phyloP scores from a whole-genome alignment of 1,284 basidiomycete genomes.

The Apiotrichum domesticum region DNA sequence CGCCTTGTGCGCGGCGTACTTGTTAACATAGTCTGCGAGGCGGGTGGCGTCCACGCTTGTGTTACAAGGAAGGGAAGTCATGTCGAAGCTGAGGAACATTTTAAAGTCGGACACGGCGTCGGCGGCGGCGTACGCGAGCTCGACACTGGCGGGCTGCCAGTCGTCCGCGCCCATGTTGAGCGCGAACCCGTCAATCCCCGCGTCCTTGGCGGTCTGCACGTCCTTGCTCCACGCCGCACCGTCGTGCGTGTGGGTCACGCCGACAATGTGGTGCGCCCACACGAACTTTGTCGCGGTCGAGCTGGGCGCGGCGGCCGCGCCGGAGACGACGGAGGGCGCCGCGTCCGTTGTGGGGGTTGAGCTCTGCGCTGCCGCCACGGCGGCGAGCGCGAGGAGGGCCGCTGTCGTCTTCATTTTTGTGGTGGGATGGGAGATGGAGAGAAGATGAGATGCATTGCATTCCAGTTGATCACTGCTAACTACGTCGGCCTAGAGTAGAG shows the following conservation, averaged over 20 bases:
- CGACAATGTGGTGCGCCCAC: slow-evolving; percentile 44
- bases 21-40: slow-evolving; percentile 58
- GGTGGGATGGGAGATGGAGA: too few relatives aligned
- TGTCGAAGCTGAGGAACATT: slow-evolving; percentile 72
- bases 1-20: slow-evolving; percentile 57
- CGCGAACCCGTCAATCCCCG: slow-evolving; percentile 57
- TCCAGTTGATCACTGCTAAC: too few relatives aligned
- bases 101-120: slow-evolving; percentile 54
- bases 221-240: slow-evolving; percentile 40
- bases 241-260: slow-evolving; percentile 44
- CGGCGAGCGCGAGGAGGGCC: too few relatives aligned
- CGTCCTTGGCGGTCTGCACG: slow-evolving; percentile 41
- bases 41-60: slow-evolving; percentile 52
- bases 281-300: slow-evolving; percentile 22
- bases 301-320: too few relatives aligned
- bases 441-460: too few relatives aligned
- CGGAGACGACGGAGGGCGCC: too few relatives aligned
- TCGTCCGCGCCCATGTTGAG: slow-evolving; percentile 61
- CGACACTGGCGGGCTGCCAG: slow-evolving; percentile 61
- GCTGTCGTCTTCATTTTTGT: too few relatives aligned
- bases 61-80: slow-evolving; percentile 60
- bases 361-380: too few relatives aligned
- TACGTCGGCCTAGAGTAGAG: too few relatives aligned
- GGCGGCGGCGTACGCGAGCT: slow-evolving; percentile 59
- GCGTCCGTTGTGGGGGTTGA: too few relatives aligned